These are phyloP conservation scores for Daldinia bambusicola DNA, from an alignment of 495 filamentous ascomycete species.

Conservation along the genomic window DNA sequence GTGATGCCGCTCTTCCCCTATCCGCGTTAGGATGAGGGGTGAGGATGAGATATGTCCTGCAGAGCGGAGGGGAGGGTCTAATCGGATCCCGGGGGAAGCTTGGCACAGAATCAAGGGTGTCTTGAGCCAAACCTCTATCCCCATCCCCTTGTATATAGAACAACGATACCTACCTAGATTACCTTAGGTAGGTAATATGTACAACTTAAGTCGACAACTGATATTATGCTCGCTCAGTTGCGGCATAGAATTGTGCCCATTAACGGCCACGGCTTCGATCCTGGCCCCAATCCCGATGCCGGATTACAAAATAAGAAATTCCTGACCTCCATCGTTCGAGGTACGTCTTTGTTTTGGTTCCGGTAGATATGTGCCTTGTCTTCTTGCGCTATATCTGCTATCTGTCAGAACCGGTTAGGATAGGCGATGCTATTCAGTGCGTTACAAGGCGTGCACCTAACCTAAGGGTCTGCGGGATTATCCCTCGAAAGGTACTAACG, in stretches of 20 bases:
- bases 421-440: conserved; percentile 7
- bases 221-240: conserved; percentile 7
- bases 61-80: conserved; percentile 16
- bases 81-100: conserved; percentile 34
- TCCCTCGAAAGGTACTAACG: conserved; percentile 15
- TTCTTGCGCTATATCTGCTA: conserved; percentile 21
- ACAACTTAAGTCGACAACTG: conserved; percentile 14
- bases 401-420: conserved; percentile 14
- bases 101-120: conserved; percentile 29
- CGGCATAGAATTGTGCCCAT: background rate
- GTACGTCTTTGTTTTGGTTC: background rate
- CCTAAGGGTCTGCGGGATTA: conserved; percentile 36
- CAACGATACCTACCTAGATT: conserved; percentile 12
- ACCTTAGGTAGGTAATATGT: conserved; percentile 8
- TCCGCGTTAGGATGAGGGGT: conserved; percentile 31
- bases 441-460: conserved; percentile 6
- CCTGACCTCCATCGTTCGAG: conserved; percentile 1
- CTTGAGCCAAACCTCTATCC: conserved; percentile 16
- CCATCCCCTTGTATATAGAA: conserved; percentile 33
- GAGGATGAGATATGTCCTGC: conserved; percentile 30
- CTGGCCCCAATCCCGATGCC: conserved; percentile 21
- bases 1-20: conserved; percentile 10
- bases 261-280: background rate
- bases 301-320: conserved; percentile 8
- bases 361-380: background rate